Evolutionary conservation across 345 rosid species (phyloP).

Genomic region (Boechera retrofracta): DNA sequence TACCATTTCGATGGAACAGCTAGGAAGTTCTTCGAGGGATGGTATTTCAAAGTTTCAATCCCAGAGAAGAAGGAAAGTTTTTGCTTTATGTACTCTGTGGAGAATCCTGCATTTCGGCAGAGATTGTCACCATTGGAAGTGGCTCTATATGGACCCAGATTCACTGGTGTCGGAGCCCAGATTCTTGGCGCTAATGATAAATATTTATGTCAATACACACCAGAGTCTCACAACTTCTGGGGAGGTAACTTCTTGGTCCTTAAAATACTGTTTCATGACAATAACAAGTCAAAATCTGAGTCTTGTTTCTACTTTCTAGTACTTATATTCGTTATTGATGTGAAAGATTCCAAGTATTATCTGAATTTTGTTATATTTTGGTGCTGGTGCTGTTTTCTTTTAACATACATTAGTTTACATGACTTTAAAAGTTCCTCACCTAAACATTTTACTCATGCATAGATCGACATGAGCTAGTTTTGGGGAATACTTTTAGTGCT

Average conservation of each 20-base stretch:
- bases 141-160: slow-evolving; percentile 68
- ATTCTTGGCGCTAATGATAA: slow-evolving; percentile 91
- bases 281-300: not conserved
- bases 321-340: not conserved
- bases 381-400: slow-evolving; percentile 3
- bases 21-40: slow-evolving; percentile 84
- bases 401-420: not conserved
- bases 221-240: slow-evolving; percentile 85
- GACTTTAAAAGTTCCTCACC: not conserved
- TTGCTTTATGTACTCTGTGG: slow-evolving; percentile 93
- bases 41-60: slow-evolving; percentile 93
- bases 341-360: not conserved
- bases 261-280: not conserved
- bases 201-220: slow-evolving; percentile 72
- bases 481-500: slow-evolving; percentile 82
- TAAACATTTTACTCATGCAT: slow-evolving; percentile 34
- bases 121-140: slow-evolving; percentile 59
- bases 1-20: slow-evolving; percentile 89
- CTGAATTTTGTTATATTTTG: not conserved
- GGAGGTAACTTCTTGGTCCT: slow-evolving; percentile 64
- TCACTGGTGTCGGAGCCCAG: slow-evolving; percentile 91
- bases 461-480: slow-evolving; percentile 84
- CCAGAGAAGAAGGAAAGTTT: slow-evolving; percentile 87
- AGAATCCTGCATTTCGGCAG: slow-evolving; percentile 75
- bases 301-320: not conserved